Evolutionary conservation across 495 filamentous ascomycete genomes (phyloP), one percentile per base, ranked within the genome.

Genomic region (Pseudoneurospora amorphoporcata): DNA sequence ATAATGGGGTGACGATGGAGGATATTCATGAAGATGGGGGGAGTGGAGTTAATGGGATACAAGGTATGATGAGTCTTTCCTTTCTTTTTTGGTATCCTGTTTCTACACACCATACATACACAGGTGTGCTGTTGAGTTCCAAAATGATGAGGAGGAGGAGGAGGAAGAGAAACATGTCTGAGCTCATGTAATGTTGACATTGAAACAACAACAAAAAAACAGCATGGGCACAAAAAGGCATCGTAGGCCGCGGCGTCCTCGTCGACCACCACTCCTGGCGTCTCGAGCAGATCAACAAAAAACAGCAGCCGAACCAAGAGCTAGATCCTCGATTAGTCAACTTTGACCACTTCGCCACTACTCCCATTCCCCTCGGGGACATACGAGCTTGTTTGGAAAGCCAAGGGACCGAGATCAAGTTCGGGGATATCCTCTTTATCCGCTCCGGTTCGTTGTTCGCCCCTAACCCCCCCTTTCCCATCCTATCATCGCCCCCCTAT

Each of bases 201-300:
- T 23, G 23, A 23, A 23, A 23, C 23, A 82, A 4, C 1, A 47
- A 43, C 16, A 39, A 43, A 45, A 45, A 61, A 61, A 32, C 23
- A 61, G 83, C 77, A 53, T 87, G 76, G 86, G 78, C 76, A n/a
- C 81, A 77, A 76, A 82, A 79, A 71, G 88, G 88, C 72, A 88
- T 90, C 65, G 86, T 86, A 3, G 88, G 88, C 42, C 83, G 88
- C 10, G 88, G 86, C 8, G 77, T 90, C 47, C 80, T 90, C n/a
- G 74, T 89, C 32, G 88, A 90, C 76, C 88, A 86, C 79, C 80
- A 87, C 68, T 82, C 74, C 72, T 92, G 84, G 85, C 79, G 81
- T n/a, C 68, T 74, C 2, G 53, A 74, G 10, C 77, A 80, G 17
- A 58, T 75, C 39, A n/a, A 69, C 19, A 12, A 19, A 39, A 32